Evolutionary conservation across 1,284 basidiomycete genomes (phyloP).

Genomic region (Pseudozyma tsukubaensis): DNA sequence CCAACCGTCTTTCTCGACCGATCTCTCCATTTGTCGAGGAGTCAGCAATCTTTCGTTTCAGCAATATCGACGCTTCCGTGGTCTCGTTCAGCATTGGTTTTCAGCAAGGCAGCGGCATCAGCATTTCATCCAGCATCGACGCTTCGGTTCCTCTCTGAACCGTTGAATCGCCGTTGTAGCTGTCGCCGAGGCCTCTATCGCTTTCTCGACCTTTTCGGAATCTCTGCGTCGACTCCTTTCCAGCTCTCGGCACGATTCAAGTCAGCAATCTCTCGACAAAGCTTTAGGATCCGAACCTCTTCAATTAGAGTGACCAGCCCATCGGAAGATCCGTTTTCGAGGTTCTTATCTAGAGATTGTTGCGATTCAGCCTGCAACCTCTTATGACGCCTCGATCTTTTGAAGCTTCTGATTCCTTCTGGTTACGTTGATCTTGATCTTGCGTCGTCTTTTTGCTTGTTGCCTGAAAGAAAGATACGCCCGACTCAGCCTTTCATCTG

Average conservation of each 20-base stretch:
- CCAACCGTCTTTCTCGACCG: slow-evolving; percentile 12
- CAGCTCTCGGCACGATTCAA: background rate
- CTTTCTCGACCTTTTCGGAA: background rate
- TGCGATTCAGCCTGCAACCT: slow-evolving; percentile 9
- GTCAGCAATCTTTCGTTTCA: slow-evolving; percentile 9
- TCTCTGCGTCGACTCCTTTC: slow-evolving; percentile 4
- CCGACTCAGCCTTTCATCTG: slow-evolving; percentile 5
- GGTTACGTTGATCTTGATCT: slow-evolving; percentile 20
- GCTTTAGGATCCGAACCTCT: background rate
- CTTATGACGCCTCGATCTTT: slow-evolving; percentile 21
- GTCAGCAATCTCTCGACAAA: background rate
- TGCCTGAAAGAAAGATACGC: background rate
- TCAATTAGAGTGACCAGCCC: background rate
- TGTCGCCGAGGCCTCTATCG: slow-evolving; percentile 11
- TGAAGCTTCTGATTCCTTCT: slow-evolving; percentile 11
- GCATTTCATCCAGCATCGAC: slow-evolving; percentile 8
- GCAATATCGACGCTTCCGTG: slow-evolving; percentile 10
- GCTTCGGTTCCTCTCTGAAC: background rate
- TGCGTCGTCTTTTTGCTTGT: slow-evolving; percentile 6
- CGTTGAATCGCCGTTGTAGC: slow-evolving; percentile 10
- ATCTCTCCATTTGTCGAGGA: slow-evolving; percentile 6
- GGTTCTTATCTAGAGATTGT: background rate
- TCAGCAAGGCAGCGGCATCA: slow-evolving; percentile 12
- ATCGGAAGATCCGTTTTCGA: slow-evolving; percentile 13
- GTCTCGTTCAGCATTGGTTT: slow-evolving; percentile 16